phyloP scores from a whole-genome alignment of 257 asterid genomes.

The Ligustrum vulgare region DNA sequence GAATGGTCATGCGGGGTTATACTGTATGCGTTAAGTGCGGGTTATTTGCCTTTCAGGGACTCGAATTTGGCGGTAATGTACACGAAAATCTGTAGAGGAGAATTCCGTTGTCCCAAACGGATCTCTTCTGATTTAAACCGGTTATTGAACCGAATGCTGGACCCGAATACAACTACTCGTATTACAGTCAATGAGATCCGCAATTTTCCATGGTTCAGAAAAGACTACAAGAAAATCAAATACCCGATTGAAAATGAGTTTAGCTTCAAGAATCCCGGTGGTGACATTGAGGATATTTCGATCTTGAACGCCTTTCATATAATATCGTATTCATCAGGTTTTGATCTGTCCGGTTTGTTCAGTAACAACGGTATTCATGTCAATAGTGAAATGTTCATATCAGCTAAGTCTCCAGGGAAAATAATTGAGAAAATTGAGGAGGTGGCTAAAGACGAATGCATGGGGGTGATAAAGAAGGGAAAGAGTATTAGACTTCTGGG shows the following conservation, averaged over 20 bases:
- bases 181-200: constrained; percentile 44
- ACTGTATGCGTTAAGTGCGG: too few species aligned
- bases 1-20: too few species aligned
- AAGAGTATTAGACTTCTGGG: constrained; percentile 41
- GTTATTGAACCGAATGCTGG: too few species aligned
- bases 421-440: constrained; percentile 31
- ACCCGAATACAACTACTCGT: too few species aligned
- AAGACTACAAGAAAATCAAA: constrained; percentile 37
- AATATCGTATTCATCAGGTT: constrained; percentile 47
- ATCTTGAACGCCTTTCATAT: constrained; percentile 47
- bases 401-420: constrained; percentile 30
- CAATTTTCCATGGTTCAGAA: constrained; percentile 56
- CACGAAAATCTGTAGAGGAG: too few species aligned
- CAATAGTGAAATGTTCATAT: constrained; percentile 36
- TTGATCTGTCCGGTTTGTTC: constrained; percentile 50
- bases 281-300: constrained; percentile 13
- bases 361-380: constrained; percentile 21
- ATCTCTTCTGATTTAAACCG: too few species aligned
- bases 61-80: too few species aligned
- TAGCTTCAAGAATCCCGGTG: constrained; percentile 20
- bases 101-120: too few species aligned
- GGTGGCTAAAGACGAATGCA: neutral
- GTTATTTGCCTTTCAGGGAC: too few species aligned
- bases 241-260: constrained; percentile 36
- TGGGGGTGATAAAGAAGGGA: constrained; percentile 35